Evolutionary conservation across 164 flowering plant genomes (phyloP).

Genomic region (Brasenia schreberi): DNA sequence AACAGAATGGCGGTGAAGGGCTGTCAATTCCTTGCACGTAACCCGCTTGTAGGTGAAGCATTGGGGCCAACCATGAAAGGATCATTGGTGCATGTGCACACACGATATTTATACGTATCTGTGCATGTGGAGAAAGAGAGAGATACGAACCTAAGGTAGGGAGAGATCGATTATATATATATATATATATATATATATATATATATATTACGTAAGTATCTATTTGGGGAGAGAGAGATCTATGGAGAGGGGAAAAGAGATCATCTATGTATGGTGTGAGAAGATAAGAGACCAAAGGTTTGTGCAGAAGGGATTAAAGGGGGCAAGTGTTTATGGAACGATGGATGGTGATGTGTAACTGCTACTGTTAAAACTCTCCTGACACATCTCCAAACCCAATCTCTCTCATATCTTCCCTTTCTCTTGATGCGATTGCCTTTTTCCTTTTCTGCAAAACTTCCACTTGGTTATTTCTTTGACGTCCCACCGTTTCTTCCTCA

Average conservation of each 20-base stretch:
- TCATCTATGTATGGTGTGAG: neutral
- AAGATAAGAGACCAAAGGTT: neutral
- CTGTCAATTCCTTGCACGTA: slow-evolving; percentile 16
- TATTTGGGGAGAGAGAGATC: neutral
- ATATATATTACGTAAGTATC: too few relatives aligned
- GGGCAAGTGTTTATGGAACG: slow-evolving; percentile 23
- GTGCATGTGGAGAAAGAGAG: neutral
- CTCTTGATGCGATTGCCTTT: neutral
- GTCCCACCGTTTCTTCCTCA: neutral
- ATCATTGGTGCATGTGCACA: too few relatives aligned
- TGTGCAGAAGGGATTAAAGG: slow-evolving; percentile 20
- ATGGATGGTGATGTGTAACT: slow-evolving; percentile 51
- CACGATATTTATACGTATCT: neutral
- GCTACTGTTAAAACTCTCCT: slow-evolving; percentile 22
- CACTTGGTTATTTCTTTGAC: neutral
- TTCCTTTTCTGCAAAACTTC: neutral
- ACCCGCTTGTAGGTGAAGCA: slow-evolving; percentile 27
- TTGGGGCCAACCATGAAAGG: too few relatives aligned
- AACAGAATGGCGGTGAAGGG: slow-evolving; percentile 10
- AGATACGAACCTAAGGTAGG: too few relatives aligned
- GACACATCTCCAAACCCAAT: slow-evolving; percentile 13
- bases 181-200: too few relatives aligned
- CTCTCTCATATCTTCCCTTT: slow-evolving; percentile 18
- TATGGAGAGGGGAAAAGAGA: neutral
- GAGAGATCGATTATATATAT: too few relatives aligned